Conservation (phyloP, 208 protist genomes). For the Porcisia deanei region DNA sequence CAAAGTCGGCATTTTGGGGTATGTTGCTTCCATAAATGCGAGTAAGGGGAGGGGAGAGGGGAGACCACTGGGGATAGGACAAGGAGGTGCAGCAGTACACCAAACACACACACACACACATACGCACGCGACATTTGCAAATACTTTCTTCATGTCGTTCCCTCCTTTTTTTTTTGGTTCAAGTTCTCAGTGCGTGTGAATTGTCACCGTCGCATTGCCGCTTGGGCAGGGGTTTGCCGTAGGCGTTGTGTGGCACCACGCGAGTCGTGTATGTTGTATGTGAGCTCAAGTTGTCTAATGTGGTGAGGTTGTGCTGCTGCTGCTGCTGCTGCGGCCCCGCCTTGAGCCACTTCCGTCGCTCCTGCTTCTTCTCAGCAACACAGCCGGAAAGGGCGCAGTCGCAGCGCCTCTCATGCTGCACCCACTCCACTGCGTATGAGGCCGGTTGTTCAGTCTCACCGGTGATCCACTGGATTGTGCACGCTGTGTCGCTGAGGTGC, state of each 20-base stretch:
- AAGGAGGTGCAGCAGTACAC: background rate
- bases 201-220: conserved; percentile 15
- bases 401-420: background rate
- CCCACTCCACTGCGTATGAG: conserved; percentile 8
- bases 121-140: too few relatives aligned
- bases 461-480: conserved; percentile 3
- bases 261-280: conserved; percentile 15
- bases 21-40: background rate
- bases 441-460: conserved; percentile 8
- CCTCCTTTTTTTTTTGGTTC: background rate
- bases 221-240: conserved; percentile 10
- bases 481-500: background rate
- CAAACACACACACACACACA: conserved; percentile 8
- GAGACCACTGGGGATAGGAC: background rate
- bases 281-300: background rate
- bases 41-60: background rate
- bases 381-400: background rate
- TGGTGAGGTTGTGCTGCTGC: background rate
- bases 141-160: too few relatives aligned
- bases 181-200: conserved; percentile 4
- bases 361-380: background rate
- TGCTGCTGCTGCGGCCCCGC: conserved; percentile 1
- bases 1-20: background rate
- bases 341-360: background rate
- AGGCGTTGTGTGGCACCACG: conserved; percentile 16